phyloP scores from a whole-genome alignment of 176 grass and related monocot species.

The Aegilops bicornis region DNA sequence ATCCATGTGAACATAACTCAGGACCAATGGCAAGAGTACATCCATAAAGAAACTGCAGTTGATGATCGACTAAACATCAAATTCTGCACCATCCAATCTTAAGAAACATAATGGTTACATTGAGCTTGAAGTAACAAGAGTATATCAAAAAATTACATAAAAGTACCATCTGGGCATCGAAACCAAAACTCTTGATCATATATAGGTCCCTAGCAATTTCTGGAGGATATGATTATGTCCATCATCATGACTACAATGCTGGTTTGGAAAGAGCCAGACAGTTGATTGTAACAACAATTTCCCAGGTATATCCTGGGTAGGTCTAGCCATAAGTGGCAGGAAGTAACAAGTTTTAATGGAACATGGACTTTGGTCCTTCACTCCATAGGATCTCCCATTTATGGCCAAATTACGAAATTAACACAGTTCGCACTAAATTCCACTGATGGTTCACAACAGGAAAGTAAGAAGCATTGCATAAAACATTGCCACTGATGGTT shows the following conservation, averaged over 20 bases:
- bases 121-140: background rate
- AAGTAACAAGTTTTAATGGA: background rate
- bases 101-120: background rate
- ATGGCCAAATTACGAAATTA: constrained; percentile 5
- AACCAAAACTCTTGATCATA: background rate
- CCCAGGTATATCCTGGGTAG: background rate
- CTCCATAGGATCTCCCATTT: background rate
- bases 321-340: background rate
- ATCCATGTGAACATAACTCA: background rate
- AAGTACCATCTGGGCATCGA: background rate
- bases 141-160: background rate
- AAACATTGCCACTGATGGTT: background rate
- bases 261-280: background rate
- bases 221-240: background rate
- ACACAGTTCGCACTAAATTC: background rate
- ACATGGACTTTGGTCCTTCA: background rate
- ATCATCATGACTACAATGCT: background rate
- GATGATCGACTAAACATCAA: background rate
- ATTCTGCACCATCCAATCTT: background rate
- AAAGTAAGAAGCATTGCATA: background rate
- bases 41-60: background rate
- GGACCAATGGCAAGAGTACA: background rate
- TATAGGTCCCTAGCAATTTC: background rate
- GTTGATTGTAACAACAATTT: background rate
- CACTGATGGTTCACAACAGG: background rate